Conservation (phyloP, 176 grass and related monocot genomes). For the Carex pumila region DNA sequence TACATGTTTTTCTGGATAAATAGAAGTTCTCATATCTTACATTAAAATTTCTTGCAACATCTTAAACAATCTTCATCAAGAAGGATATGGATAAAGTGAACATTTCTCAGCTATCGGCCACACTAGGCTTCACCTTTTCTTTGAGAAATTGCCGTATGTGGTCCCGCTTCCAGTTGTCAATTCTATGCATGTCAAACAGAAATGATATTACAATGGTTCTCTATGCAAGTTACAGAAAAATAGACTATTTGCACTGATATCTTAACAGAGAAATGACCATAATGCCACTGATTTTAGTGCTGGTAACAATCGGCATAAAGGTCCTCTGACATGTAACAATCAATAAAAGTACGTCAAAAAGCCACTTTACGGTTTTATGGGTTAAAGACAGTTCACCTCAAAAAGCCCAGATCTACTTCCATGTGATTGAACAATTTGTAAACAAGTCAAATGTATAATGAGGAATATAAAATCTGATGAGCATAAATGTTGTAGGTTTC, state of each 20-base stretch:
- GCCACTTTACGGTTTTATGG: neutral
- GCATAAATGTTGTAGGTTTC: neutral
- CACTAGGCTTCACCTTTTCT: conserved; percentile 69
- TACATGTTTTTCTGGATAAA: neutral
- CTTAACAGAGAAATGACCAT: neutral
- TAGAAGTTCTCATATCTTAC: neutral
- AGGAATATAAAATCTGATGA: neutral
- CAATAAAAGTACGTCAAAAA: conserved; percentile 1
- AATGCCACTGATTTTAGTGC: neutral
- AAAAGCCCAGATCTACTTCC: conserved; percentile 7
- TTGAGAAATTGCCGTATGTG: conserved; percentile 83
- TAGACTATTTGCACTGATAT: neutral
- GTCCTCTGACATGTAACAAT: conserved; percentile 5
- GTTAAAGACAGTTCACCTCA: neutral
- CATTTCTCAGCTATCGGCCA: conserved; percentile 25
- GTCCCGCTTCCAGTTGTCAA: conserved; percentile 96
- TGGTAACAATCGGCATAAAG: neutral
- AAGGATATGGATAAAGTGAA: neutral
- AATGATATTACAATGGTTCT: neutral
- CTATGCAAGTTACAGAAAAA: neutral
- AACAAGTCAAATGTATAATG: neutral
- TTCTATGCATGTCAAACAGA: conserved; percentile 46
- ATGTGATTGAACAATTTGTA: neutral
- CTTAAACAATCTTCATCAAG: neutral
- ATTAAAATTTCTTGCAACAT: neutral